Percentiles rank a stretch among this genome's conserved stretches.
phyloP scores from a whole-genome alignment of 352 stramenopile species.

The Globisporangium parvum region DNA sequence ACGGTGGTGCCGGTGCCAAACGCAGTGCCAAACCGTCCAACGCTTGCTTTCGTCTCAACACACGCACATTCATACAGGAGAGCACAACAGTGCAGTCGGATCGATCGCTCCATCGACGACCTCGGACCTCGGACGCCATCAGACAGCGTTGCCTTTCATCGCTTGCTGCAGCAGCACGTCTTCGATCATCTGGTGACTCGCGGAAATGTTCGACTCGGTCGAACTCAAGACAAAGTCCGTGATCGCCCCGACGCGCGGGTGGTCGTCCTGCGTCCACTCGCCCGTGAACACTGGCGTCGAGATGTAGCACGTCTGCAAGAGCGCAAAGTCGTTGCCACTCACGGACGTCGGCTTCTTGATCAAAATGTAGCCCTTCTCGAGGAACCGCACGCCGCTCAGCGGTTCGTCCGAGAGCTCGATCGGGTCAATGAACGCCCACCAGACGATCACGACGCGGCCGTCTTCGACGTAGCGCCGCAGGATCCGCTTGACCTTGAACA shows the following conservation, averaged over 20 bases:
- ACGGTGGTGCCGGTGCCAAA: too few relatives aligned
- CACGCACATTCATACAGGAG: too few relatives aligned
- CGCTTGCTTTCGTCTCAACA: too few relatives aligned
- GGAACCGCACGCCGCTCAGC: conserved; percentile 27
- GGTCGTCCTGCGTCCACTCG: conserved; percentile 28
- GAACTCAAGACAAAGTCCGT: conserved; percentile 38
- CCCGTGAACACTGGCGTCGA: conserved; percentile 36
- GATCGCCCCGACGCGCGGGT: conserved; percentile 26
- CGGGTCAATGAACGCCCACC: conserved; percentile 43
- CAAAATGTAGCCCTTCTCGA: conserved; percentile 51
- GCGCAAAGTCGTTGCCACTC: too few relatives aligned
- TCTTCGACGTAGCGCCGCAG: conserved; percentile 52
- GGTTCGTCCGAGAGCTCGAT: conserved; percentile 37
- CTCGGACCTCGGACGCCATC: too few relatives aligned
- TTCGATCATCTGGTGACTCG: conserved; percentile 42
- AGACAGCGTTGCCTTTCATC: neutral
- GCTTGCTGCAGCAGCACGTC: conserved; percentile 30
- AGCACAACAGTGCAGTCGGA: too few relatives aligned
- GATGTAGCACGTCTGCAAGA: conserved; percentile 45
- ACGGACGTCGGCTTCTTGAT: conserved; percentile 28
- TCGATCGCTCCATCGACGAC: too few relatives aligned
- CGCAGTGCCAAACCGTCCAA: too few relatives aligned
- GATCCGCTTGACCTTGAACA: conserved; percentile 46
- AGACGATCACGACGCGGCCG: conserved; percentile 56
- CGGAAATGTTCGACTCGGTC: conserved; percentile 23